Evolutionary conservation across 106 monocot genomes (phyloP).

Genomic region (Dioscorea dumetorum): DNA sequence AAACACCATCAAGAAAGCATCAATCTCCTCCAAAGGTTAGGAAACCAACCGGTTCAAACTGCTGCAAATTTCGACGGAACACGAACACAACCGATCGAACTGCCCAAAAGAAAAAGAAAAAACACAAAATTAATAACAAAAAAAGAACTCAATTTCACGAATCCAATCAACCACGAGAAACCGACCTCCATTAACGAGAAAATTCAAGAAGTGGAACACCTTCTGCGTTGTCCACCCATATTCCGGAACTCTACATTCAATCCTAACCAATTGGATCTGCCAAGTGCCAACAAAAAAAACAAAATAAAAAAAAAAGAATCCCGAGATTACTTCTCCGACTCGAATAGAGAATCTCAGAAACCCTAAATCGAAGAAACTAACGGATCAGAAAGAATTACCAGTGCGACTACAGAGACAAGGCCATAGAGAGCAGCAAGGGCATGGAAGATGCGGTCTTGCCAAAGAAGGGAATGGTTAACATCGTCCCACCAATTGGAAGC

Average conservation of each 20-base stretch:
- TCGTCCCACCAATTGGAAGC: constrained; percentile 54
- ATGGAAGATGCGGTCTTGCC: constrained; percentile 58
- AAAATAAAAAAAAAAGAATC: neutral
- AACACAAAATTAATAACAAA: neutral
- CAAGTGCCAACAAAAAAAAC: no score
- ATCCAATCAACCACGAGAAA: neutral
- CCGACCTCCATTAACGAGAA: constrained; percentile 74
- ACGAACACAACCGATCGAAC: constrained; percentile 75
- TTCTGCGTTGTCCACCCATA: constrained; percentile 99
- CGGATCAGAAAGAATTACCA: constrained; percentile 4
- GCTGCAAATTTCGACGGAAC: constrained; percentile 56
- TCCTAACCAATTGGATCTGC: constrained; percentile 89
- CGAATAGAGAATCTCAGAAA: neutral
- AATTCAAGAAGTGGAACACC: constrained; percentile 92
- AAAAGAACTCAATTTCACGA: neutral
- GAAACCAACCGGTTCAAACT: constrained; percentile 32
- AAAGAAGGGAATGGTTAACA: constrained; percentile 43
- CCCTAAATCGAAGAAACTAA: neutral
- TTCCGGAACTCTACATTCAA: constrained; percentile 96
- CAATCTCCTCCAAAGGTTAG: neutral
- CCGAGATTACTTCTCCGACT: neutral
- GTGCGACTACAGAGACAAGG: constrained; percentile 11
- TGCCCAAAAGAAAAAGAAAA: constrained; percentile 23
- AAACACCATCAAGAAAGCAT: neutral
- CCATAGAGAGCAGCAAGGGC: constrained; percentile 10